phyloP scores from a whole-genome alignment of 2,329 filamentous ascomycete species.

The Paramyrothecium roridum region DNA sequence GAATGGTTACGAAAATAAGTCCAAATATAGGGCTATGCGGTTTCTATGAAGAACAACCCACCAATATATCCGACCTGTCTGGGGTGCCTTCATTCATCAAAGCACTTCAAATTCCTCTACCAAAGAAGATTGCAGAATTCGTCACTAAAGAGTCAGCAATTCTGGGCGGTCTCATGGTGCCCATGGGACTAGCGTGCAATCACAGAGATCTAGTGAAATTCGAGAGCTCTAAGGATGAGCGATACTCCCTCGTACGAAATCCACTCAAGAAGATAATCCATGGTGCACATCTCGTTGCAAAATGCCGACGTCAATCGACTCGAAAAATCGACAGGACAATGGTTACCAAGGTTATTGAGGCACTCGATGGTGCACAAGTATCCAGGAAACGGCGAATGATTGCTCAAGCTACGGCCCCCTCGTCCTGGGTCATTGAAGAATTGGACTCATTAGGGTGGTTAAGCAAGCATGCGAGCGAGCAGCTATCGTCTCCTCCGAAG shows the following conservation, averaged over 20 bases:
- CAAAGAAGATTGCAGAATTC: slow-evolving; percentile 31
- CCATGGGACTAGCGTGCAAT: slow-evolving; percentile 29
- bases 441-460: slow-evolving; percentile 32
- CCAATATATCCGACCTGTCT: slow-evolving; percentile 31
- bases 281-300: slow-evolving; percentile 28
- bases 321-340: slow-evolving; percentile 29
- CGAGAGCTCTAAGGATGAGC: slow-evolving; percentile 33
- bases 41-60: slow-evolving; percentile 37
- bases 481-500: neutral
- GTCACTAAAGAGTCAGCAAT: slow-evolving; percentile 37
- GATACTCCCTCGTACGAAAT: slow-evolving; percentile 31
- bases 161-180: slow-evolving; percentile 27
- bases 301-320: slow-evolving; percentile 32
- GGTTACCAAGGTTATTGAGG: slow-evolving; percentile 26
- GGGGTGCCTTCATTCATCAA: slow-evolving; percentile 24
- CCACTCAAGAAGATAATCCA: slow-evolving; percentile 33
- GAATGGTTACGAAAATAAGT: slow-evolving; percentile 27
- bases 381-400: slow-evolving; percentile 28
- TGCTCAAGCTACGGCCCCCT: slow-evolving; percentile 24
- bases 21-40: slow-evolving; percentile 32
- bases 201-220: slow-evolving; percentile 40
- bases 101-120: slow-evolving; percentile 17
- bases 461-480: slow-evolving; percentile 8
- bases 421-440: slow-evolving; percentile 35
- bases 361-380: slow-evolving; percentile 28